Base-by-base conservation (phyloP, 139 green algal genomes). In the Chlorokybus atmophyticus region DNA sequence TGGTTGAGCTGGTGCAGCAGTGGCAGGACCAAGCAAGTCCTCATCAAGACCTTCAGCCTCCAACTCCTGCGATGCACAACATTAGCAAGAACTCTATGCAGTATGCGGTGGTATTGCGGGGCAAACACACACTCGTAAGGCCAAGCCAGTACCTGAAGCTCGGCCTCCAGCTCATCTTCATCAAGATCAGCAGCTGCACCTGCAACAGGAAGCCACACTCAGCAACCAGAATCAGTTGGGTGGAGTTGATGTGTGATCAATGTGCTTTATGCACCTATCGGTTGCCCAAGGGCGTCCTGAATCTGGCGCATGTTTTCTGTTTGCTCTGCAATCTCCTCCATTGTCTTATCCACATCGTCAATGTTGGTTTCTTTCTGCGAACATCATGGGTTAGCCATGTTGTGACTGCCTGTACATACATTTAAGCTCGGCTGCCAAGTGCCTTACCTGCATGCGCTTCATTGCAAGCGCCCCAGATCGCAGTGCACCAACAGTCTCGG, bases 241-340 rank as follows among this genome's bases (percentile, higher is more conserved):
- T n/a, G n/a, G n/a, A n/a, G n/a, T n/a, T n/a, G n/a, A n/a, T n/a
- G n/a, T n/a, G n/a, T n/a, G n/a, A n/a, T n/a, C n/a, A n/a, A n/a
- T n/a, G n/a, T n/a, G n/a, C n/a, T n/a, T n/a, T n/a, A 77, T 27
- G 67, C 29, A 26, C 85, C 85, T 14, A 85, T 73, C 31, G 84
- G 83, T 52, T 84, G 66, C 7, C 59, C 80, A 39, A 97, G 73
- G 2, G 81, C 85, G 35, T 94, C 79, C 57, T 94, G 78, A 53
- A 98, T 88, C 54, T 91, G 74, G 19, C 73, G 65, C 83, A 95
- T 90, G 61, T 91, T 77, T 50, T 96, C 85, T 1, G 73, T 83
- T 26, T 83, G 73, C 55, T 97, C 90, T 51, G 83, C 82, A 73
- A 97, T 95, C 42, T 94, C 86, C 47, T 96, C 90, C 62, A 95